Percentiles rank a stretch among this genome's conserved stretches.
Evolutionary conservation across 2,329 filamentous ascomycete species (phyloP).

Genomic region (Basipetospora sp.): DNA sequence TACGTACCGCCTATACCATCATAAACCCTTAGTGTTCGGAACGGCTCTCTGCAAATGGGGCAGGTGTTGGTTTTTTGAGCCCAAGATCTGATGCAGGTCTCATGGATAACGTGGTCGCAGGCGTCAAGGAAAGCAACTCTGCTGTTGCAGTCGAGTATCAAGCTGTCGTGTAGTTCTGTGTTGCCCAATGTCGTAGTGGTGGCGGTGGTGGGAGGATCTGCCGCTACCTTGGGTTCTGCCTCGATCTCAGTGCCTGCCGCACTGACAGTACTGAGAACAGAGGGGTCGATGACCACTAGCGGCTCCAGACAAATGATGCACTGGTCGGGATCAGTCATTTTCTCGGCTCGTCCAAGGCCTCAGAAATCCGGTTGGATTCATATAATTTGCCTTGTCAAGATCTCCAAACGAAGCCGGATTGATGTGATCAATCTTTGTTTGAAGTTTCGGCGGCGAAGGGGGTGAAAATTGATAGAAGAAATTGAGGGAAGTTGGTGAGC

Average conservation of each 20-base stretch:
- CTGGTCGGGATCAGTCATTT: slow-evolving; percentile 44
- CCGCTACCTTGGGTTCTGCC: not conserved
- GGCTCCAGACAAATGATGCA: slow-evolving; percentile 57
- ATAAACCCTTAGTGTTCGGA: slow-evolving; percentile 79
- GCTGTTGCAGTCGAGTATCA: not conserved
- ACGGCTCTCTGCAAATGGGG: slow-evolving; percentile 83
- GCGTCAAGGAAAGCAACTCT: slow-evolving; percentile 43
- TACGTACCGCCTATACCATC: slow-evolving; percentile 22
- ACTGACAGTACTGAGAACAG: not conserved
- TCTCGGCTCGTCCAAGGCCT: slow-evolving; percentile 25
- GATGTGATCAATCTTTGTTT: slow-evolving; percentile 6
- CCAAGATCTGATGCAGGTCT: slow-evolving; percentile 87
- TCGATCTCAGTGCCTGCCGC: slow-evolving; percentile 8
- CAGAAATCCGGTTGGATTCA: slow-evolving; percentile 27
- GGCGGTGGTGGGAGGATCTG: slow-evolving; percentile 3
- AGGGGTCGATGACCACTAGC: slow-evolving; percentile 18
- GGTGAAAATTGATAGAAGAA: slow-evolving; percentile 6
- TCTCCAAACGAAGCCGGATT: slow-evolving; percentile 1
- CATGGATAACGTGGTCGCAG: slow-evolving; percentile 84
- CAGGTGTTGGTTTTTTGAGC: slow-evolving; percentile 94
- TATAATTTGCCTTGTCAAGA: slow-evolving; percentile 21
- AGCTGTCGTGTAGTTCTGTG: too few species aligned
- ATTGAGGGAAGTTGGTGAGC: too few species aligned
- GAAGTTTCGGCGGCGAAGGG: slow-evolving; percentile 6
- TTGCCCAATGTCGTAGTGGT: not conserved